These are phyloP conservation scores for Tagetes erecta DNA, from an alignment of 129 eudicot species.

Conservation along the genomic window DNA sequence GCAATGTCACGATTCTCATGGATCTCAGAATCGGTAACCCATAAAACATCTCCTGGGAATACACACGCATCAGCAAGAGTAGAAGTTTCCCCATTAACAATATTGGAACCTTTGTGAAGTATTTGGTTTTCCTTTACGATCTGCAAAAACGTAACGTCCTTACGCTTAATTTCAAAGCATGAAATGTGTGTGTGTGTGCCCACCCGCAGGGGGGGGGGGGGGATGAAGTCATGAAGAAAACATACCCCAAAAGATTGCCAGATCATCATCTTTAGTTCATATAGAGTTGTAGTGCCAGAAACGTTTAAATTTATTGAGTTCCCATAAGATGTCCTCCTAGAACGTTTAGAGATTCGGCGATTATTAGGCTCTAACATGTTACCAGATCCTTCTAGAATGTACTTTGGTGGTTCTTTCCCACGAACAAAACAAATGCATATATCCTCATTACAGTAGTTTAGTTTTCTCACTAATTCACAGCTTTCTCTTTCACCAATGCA, in stretches of 20 bases:
- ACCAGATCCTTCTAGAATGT: conserved; percentile 79
- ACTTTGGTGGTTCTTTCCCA: conserved; percentile 95
- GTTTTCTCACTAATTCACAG: conserved; percentile 71
- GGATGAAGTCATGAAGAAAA: not conserved
- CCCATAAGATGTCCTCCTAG: conserved; percentile 76
- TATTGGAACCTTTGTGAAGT: conserved; percentile 83
- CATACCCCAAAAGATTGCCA: conserved; percentile 99
- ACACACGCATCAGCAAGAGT: conserved; percentile 84
- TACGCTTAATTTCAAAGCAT: conserved; percentile 7
- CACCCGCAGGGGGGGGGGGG: too few relatives aligned
- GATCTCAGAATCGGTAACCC: conserved; percentile 93
- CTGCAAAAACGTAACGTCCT: conserved; percentile 46
- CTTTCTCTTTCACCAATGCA: conserved; percentile 97
- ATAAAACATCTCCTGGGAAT: conserved; percentile 85
- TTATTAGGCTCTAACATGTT: conserved; percentile 64
- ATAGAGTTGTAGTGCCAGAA: conserved; percentile 85
- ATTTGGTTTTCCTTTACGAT: conserved; percentile 97
- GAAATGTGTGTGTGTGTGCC: not conserved
- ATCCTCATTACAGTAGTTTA: conserved; percentile 77
- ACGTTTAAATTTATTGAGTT: conserved; percentile 78
- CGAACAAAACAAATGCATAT: conserved; percentile 81
- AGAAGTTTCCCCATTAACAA: conserved; percentile 70
- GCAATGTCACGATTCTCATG: conserved; percentile 99
- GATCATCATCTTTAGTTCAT: conserved; percentile 97
- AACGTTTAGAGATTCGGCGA: conserved; percentile 95